Base-by-base conservation (phyloP, 441 rosid genomes). In the Pelargonium australe region DNA sequence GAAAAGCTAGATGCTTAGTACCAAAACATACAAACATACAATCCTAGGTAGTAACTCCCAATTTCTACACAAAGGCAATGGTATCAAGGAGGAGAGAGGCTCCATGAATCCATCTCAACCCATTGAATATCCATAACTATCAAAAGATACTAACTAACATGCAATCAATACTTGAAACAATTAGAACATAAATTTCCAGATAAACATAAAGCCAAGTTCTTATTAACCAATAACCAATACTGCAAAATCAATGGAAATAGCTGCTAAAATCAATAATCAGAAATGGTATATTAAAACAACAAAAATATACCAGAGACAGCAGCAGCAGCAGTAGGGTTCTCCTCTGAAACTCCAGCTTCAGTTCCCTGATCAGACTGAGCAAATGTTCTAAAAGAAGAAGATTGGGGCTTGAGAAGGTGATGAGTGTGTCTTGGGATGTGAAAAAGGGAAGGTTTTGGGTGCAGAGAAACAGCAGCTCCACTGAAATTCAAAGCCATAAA, bases 261-360 rank as follows among this genome's bases (percentile, higher is more conserved):
- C 25, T 57, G 28, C 19, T 17, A 19, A 28, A 17, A 13, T 0
- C 2, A 12, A 51, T 61, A 60, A 64, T 16, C n/a, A 12, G 28
- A 1, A 0, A 69, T 16, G 16, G 12, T 12, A 17, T 10, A 20
- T 16, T 17, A 8, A 3, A 11, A 67, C 43, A 9, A 23, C 11
- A 58, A 6, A 20, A 58, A 20, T 66, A 64, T 66, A 82, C 92
- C 87, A 49, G 90, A 77, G 75, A 77, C 63, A 20, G 40, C 40
- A 34, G 62, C 40, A 34, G 62, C 25, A 67, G 75, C 68, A 55
- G 81, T 64, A 23, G 79, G 79, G 28, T 81, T 85, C 74, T 81
- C 83, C 43, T 81, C 84, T n/a, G 83, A 73, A 69, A 78, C 70
- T 62, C 86, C 81, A 64, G 73, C 72, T 72, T 83, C 84, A 69